Base-by-base conservation (phyloP, 202 grass and related monocot genomes). In the Panicum virgatum region DNA sequence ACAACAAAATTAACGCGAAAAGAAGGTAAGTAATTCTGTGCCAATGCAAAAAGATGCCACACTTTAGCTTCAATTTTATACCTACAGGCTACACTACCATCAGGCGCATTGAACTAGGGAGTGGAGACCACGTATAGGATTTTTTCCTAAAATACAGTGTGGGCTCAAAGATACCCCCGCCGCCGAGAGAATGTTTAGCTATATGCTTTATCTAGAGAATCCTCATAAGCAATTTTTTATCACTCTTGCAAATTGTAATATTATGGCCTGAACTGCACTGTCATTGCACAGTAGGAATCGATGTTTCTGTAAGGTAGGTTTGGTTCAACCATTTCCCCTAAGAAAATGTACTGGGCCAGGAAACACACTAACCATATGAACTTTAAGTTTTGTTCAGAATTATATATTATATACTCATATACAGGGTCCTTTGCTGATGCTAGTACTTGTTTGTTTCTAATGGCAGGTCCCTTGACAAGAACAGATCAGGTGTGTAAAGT, bases 401-500 rank as follows among this genome's bases (percentile, higher is more conserved):
- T 81, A 40, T 58, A 65, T 76, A 74, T n/a, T n/a, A n/a, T 46
- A 29, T 66, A 69, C n/a, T 3, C n/a, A n/a, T n/a, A n/a, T n/a
- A n/a, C n/a, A 20, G 54, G 48, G 43, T 18, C 53, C 69, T 69
- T 86, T 50, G 48, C 66, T 90, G 71, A 69, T 75, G 79, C 18
- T 70, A 72, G 22, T 75, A 23, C 85, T 63, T 74, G 42, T 60
- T 66, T 80, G 52, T 52, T 70, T 81, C 38, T 87, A 84, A 70
- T 79, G 57, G 25, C 73, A 97, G 91, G 88, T 86, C 80, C 52
- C 88, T 88, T 60, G 78, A 87, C 68, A 94, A 90, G 82, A 80
- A 66, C 75, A 79, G 60, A 51, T 85, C 85, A 85, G 94, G 94
- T 97, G 82, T 60, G 89, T 88, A 82, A 79, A 91, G 83, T 19